Evolutionary conservation across 2,329 filamentous ascomycete species (phyloP).

Genomic region (Chrysosporium queenslandicum): DNA sequence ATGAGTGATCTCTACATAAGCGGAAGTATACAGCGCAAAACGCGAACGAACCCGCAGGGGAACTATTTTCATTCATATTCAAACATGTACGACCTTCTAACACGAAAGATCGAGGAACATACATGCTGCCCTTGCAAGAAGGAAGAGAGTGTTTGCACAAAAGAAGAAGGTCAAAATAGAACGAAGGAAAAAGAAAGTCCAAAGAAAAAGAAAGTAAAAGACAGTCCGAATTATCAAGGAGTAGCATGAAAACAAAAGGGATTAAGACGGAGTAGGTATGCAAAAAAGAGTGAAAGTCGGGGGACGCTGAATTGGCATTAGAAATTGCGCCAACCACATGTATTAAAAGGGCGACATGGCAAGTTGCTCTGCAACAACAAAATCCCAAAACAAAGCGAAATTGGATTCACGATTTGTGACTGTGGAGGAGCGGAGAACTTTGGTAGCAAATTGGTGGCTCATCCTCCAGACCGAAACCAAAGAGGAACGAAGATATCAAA

Average conservation of each 20-base stretch:
- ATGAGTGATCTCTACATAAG: neutral
- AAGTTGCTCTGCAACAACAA: slow-evolving; percentile 11
- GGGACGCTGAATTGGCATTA: neutral
- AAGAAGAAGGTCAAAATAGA: neutral
- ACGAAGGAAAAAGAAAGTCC: too few relatives aligned
- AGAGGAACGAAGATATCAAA: neutral
- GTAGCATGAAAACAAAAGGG: slow-evolving; percentile 1
- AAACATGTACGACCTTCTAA: slow-evolving; percentile 1
- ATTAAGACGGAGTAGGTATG: slow-evolving; percentile 5
- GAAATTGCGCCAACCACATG: neutral
- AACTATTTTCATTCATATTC: slow-evolving; percentile 8
- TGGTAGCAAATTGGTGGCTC: neutral
- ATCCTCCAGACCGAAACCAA: neutral
- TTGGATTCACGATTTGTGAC: neutral
- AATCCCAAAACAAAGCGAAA: neutral
- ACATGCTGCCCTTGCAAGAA: neutral
- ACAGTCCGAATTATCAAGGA: neutral
- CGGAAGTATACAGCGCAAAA: neutral
- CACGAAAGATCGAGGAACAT: slow-evolving; percentile 1
- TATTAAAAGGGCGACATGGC: slow-evolving; percentile 3
- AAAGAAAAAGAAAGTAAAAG: neutral
- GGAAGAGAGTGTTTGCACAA: neutral
- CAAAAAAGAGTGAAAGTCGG: slow-evolving; percentile 2
- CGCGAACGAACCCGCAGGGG: neutral
- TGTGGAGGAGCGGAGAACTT: slow-evolving; percentile 5